Evolutionary conservation across 345 rosid genomes (phyloP), one percentile per base, ranked within the genome.

Genomic region (Citropsis articulata): DNA sequence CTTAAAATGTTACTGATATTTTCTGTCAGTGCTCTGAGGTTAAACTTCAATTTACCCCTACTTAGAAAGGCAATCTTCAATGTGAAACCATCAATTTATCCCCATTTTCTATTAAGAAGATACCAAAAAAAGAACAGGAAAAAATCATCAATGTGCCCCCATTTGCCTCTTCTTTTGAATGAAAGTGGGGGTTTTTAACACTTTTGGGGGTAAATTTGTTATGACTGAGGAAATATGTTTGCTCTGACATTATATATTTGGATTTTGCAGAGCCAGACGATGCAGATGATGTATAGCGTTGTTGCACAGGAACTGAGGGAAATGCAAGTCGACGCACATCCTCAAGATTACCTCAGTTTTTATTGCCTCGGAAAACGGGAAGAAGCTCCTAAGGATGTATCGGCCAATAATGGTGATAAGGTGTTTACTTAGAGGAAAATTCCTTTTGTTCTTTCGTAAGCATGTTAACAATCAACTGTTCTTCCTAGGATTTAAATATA

Each of bases 311-410:
- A 84, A 75, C 84, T 96, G 77, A 88, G 87, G 81, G 75, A 86
- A 27, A 82, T 63, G 89, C 72, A 86, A 62, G 79, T 75, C 78
- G 89, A 85, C 72, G 79, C 90, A 33, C 87, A 89, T 85, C 99
- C 98, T 64, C 89, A 76, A 66, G 97, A 96, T 72, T 96, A 91
- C 90, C 98, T 96, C 50, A 96, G 94, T 91, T 96, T 96, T 86
- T 95, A 88, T 83, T 95, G 98, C 79, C 84, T 95, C 73, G 98
- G 97, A 75, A 94, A 91, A 12, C 84, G 92, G 73, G 98, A 94
- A 82, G 61, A 79, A 76, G 63, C 45, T 69, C 82, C 90, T 7
- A 69, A 60, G 24, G 84, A 81, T 28, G 19, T 60, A 64, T 71
- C 82, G 36, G 68, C 7, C 69, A 55, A 80, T 36, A 76, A 73